These are phyloP conservation scores for Ceriops zippeliana DNA, from an alignment of 345 rosid genomes.

Conservation along the genomic window DNA sequence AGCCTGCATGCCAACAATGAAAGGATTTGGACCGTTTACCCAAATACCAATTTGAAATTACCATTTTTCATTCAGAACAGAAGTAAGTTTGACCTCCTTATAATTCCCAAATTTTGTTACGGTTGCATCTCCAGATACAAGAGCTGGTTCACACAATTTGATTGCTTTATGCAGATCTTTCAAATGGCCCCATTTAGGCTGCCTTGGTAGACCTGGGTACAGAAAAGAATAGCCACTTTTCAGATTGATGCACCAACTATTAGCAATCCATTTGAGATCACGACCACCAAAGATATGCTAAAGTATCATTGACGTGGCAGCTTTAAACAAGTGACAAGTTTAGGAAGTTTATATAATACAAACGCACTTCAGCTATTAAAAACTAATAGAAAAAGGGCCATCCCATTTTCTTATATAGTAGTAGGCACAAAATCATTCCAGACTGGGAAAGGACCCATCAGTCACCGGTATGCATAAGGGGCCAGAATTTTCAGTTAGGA, in stretches of 20 bases:
- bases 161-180: slow-evolving; percentile 96
- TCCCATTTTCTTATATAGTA: no score
- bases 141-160: slow-evolving; percentile 83
- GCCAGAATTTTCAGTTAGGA: slow-evolving; percentile 5
- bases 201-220: slow-evolving; percentile 69
- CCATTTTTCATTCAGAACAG: slow-evolving; percentile 3
- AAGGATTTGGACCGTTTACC: not conserved
- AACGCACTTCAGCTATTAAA: no score
- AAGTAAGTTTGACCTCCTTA: slow-evolving; percentile 62
- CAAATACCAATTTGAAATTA: not conserved
- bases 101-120: slow-evolving; percentile 70
- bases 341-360: not conserved
- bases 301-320: not conserved
- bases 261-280: not conserved
- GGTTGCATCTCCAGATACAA: slow-evolving; percentile 60
- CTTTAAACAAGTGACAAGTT: not conserved
- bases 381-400: no score
- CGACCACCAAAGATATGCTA: not conserved
- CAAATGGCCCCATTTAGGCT: slow-evolving; percentile 99
- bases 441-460: slow-evolving; percentile 15
- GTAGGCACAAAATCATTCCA: no score
- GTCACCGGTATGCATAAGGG: not conserved
- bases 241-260: slow-evolving; percentile 4
- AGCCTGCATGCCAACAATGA: slow-evolving; percentile 51
- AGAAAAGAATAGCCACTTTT: slow-evolving; percentile 9